Conservation (phyloP, 1,139 yeast species). For the Pichia sp. region DNA sequence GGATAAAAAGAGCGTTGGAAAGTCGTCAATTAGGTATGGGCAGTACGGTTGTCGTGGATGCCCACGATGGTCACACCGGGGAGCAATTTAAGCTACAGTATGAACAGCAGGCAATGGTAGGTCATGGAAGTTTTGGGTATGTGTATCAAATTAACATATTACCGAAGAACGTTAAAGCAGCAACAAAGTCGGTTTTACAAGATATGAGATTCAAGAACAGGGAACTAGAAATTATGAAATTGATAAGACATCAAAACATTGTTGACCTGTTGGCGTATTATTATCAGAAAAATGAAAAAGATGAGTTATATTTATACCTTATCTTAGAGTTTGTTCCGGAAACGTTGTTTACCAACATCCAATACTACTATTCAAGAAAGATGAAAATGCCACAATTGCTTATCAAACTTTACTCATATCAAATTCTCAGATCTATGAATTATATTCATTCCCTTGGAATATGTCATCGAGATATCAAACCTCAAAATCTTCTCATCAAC, state of each 20-base stretch:
- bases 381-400: slow-evolving; percentile 85
- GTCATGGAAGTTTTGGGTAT: slow-evolving; percentile 96
- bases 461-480: slow-evolving; percentile 96
- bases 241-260: slow-evolving; percentile 72
- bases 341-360: slow-evolving; percentile 84
- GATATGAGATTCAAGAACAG: slow-evolving; percentile 94
- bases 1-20: no score
- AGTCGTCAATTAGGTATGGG: no score
- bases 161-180: slow-evolving; percentile 74
- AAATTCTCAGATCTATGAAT: slow-evolving; percentile 82
- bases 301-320: slow-evolving; percentile 78
- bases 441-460: slow-evolving; percentile 84
- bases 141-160: slow-evolving; percentile 80
- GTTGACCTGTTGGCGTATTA: slow-evolving; percentile 85
- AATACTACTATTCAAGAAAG: slow-evolving; percentile 69
- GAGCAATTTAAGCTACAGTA: no score
- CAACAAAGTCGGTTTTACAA: slow-evolving; percentile 90
- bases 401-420: slow-evolving; percentile 85
- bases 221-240: slow-evolving; percentile 92
- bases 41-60: no score
- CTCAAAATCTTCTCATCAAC: slow-evolving; percentile 86
- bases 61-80: no score
- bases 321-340: slow-evolving; percentile 92
- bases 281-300: slow-evolving; percentile 49
- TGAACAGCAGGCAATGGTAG: slow-evolving; percentile 55